phyloP scores from a whole-genome alignment of 192 early-diverging fungal species.

The Oehlia diaphana region DNA sequence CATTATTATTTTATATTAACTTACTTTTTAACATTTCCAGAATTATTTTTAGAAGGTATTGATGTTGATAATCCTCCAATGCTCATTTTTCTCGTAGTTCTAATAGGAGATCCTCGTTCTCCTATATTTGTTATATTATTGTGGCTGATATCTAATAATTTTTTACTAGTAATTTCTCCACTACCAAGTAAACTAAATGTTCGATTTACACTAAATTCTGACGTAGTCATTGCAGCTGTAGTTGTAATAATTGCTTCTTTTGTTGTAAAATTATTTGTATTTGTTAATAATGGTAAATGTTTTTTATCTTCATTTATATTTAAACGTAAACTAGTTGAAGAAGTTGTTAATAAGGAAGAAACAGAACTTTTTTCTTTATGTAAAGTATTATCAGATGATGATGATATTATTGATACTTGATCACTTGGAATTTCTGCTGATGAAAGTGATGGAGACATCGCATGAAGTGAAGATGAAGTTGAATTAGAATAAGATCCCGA shows the following conservation, averaged over 20 bases:
- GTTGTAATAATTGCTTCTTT: not conserved
- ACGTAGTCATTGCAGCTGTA: not conserved
- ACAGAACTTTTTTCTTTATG: not conserved
- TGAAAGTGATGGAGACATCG: not conserved
- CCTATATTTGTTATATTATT: not conserved
- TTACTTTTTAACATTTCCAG: not conserved
- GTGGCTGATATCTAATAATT: slow-evolving; percentile 18
- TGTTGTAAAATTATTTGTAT: not conserved
- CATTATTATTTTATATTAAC: not conserved
- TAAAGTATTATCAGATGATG: not conserved
- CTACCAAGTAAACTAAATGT: slow-evolving; percentile 6
- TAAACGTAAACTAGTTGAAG: not conserved
- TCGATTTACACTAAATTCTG: slow-evolving; percentile 15
- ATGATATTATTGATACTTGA: not conserved
- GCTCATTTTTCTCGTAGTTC: not conserved
- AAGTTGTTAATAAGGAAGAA: not conserved
- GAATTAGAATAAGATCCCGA: not conserved
- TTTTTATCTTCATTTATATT: not conserved
- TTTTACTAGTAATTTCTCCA: slow-evolving; percentile 3
- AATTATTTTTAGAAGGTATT: not conserved
- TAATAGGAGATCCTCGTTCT: not conserved
- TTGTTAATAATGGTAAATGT: not conserved
- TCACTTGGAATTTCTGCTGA: not conserved
- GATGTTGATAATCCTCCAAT: not conserved
- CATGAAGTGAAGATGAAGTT: not conserved